Base-by-base conservation (phyloP, 148 eudicot species). In the Gaultheria prostrata region DNA sequence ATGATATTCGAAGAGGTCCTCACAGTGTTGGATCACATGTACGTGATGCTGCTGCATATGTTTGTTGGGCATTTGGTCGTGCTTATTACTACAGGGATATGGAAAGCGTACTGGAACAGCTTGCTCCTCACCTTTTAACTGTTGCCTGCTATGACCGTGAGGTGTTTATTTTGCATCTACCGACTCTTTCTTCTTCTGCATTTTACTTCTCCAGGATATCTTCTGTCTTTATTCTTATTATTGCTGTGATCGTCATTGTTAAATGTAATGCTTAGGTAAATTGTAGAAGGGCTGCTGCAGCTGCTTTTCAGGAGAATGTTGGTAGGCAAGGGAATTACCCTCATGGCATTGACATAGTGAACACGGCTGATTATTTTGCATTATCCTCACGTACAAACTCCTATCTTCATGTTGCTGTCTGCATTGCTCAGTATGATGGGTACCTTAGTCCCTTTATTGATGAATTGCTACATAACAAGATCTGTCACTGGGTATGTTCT, bases 41-140 rank as follows among this genome's bases (percentile, higher is more conserved):
- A 39, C 98, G 99, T 86, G 99, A 97, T 92, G 99, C 99, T 83
- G 99, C 99, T 79, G 98, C 99, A 78, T 97, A 97, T 94, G 99
- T 97, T 87, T 97, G 99, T 84, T 97, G 99, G 99, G 99, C 99
- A 76, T 97, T 97, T 89, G 99, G 99, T 71, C 97, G 99, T 85
- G 97, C 99, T 84, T 97, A 97, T 88, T 89, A 85, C 85, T 93
- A 93, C 83, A 79, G 85, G 20, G 98, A 97, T 87, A 97, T 97
- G 98, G 87, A 89, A 84, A 88, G 88, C 78, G 86, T 94, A 83
- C 87, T 97, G 85, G 90, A 91, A 78, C 92, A 90, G 88, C 97
- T 97, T 84, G 94, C 98, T 84, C 95, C 98, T 15, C 98, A 97
- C 89, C 97, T 97, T 73, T 77, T 97, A 90, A 90, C 90, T 21